Evolutionary conservation across 2,329 filamentous ascomycete genomes (phyloP).

Genomic region (Dactylellina drechsleri): DNA sequence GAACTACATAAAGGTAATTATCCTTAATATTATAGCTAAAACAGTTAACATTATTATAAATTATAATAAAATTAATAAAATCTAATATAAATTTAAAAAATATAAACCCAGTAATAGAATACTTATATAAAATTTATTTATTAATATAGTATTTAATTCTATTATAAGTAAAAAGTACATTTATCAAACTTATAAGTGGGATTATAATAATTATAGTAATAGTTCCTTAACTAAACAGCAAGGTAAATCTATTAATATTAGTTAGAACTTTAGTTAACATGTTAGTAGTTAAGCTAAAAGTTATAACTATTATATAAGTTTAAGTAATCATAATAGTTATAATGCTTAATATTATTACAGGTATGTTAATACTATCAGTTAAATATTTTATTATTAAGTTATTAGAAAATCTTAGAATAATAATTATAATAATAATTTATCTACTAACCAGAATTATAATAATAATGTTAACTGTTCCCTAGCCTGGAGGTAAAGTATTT

Average conservation of each 20-base stretch:
- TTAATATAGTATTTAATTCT: neutral
- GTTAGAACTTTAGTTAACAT: neutral
- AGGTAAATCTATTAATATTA: neutral
- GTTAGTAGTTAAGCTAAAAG: neutral
- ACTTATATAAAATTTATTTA: neutral
- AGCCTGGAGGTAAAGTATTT: no score
- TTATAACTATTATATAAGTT: no score
- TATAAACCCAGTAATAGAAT: neutral
- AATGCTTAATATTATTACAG: no score
- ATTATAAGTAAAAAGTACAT: neutral
- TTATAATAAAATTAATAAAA: neutral
- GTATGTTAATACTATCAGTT: no score
- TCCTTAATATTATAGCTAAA: constrained; percentile 7
- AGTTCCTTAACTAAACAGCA: neutral
- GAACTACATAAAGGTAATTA: constrained; percentile 2
- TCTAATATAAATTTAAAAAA: neutral
- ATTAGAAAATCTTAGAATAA: no score
- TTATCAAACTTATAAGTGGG: no score
- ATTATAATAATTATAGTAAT: neutral
- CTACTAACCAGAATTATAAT: neutral
- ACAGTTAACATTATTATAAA: neutral
- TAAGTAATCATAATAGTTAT: no score
- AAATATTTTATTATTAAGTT: no score
- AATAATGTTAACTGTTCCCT: neutral
- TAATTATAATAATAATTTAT: neutral